Base-by-base conservation (phyloP, 257 asterid species). In the Haberlea rhodopensis region DNA sequence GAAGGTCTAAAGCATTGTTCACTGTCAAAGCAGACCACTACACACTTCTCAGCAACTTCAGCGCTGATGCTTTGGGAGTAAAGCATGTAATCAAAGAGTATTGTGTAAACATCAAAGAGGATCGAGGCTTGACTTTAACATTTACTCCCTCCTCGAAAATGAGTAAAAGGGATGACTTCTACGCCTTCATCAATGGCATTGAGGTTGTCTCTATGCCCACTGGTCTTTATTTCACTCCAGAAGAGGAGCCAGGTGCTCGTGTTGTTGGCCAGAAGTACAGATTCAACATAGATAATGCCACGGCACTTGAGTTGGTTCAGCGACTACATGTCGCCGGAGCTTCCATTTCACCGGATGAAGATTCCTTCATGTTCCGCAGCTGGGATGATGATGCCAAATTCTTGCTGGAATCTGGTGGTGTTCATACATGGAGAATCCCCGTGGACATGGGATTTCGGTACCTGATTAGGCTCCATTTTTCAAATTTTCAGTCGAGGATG, bases 391-490 rank as follows among this genome's bases (percentile, higher is more conserved):
- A 82, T 71, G 60, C 73, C 58, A 49, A 52, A 49, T 78, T 73
- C 73, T 74, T 85, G 80, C 13, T 60, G 57, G 72, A 74, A 60
- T 59, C 66, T 20, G 80, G 75, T 59, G 79, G 70, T 48, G 57
- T 26, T 76, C 29, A 77, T 18, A 72, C 81, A 15, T 87, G 91
- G 95, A 68, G 55, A 67, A 79, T 82, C 65, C 79, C 82, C 29
- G 84, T 84, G 67, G 79, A 82, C 29, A 65, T 81, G 71, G 95
- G 86, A 57, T 87, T 84, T 58, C 70, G 91, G 60, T 82, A 87
- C 74, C 68, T 84, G 79, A 71, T 81, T 13, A 81, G 95, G 67
- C 88, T 87, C 63, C 91, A 87, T 70, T 84, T 74, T 57, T 75
- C 77, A 4, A 80, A 82, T 56, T 60, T 75, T 23, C 75, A 79